Base-by-base conservation (phyloP, 2,329 filamentous ascomycete genomes). In the Fusarium buharicum region DNA sequence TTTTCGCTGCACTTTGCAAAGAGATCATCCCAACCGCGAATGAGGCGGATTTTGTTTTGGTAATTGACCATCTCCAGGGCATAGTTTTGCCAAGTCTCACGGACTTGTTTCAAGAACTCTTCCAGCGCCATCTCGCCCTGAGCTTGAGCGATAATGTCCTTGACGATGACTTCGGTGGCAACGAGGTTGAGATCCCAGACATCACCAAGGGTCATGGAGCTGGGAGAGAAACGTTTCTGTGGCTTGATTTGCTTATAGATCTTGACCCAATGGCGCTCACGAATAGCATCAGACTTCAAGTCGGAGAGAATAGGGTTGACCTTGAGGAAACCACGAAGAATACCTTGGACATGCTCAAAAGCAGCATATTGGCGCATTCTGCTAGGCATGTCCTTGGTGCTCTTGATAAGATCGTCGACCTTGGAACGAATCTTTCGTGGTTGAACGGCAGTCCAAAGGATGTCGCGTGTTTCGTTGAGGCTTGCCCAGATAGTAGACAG, bases 1-100 rank as follows among this genome's bases (percentile, higher is more conserved):
- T 99, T 96, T 75, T 99, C 95, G 73, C 94, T 97, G 77, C 95
- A 99, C 75, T 98, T 98, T 46, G 94, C 92, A 72, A 99, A 99
- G 14, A 99, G 85, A 65, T 99, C 95, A 70, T 99, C 95, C 90
- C 96, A 99, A 48, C 95, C 95, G 64, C 93, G 91, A 67, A 99
- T 99, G 36, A 99, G 87, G 40, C 94, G 91, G 74, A 94, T 97
- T 76, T 99, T 99, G 79, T 92, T 97, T 78, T 98, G 95, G 76
- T 99, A 99, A 72, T 93, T 91, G 75, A 99, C 92, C 62, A 99
- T 87, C 69, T 99, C 95, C 24, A 99, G 84, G 4, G 90, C 88
- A 75, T 99, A 99, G 73, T 90, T 96, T 62, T 95, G 91, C 95
- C 95, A 99, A 4, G 90, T 96, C 76, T 99, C 95, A 41, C 94